Conservation (phyloP, 805 yeast species). For the Yamadazyma philogaea region DNA sequence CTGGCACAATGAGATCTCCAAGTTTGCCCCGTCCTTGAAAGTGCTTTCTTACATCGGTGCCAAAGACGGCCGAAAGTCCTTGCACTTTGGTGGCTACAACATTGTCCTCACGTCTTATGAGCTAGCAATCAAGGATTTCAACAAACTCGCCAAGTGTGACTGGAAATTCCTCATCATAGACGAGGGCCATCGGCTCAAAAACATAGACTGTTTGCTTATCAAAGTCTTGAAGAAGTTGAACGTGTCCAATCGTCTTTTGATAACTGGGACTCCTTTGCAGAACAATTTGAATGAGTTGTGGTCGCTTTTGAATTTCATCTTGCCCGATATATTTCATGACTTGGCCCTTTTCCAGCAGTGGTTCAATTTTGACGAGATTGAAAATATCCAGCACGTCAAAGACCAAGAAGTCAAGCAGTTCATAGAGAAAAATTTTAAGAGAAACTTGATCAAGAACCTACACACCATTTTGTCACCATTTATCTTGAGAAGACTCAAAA, state of each 20-base stretch:
- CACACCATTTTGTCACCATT: constrained; percentile 91
- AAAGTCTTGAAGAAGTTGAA: constrained; percentile 64
- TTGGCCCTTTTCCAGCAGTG: constrained; percentile 86
- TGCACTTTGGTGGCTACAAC: constrained; percentile 25
- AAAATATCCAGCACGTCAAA: constrained; percentile 25
- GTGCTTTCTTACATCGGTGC: constrained; percentile 64
- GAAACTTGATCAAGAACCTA: constrained; percentile 63
- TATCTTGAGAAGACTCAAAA: constrained; percentile 75
- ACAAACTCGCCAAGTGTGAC: constrained; percentile 33
- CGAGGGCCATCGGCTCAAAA: constrained; percentile 93
- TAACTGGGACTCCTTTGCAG: constrained; percentile 97
- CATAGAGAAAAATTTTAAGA: constrained; percentile 52
- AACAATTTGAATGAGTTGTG: constrained; percentile 87
- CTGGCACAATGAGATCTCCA: constrained; percentile 72
- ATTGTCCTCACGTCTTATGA: constrained; percentile 83
- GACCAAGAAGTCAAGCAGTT: constrained; percentile 43
- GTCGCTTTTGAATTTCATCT: constrained; percentile 85
- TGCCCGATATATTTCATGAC: constrained; percentile 92
- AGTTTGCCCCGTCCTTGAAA: constrained; percentile 69
- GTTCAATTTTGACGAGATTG: constrained; percentile 78
- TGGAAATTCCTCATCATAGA: constrained; percentile 92
- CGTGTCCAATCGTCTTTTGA: constrained; percentile 67
- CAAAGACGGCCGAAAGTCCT: constrained; percentile 49
- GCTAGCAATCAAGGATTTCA: constrained; percentile 66
- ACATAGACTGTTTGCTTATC: constrained; percentile 73